Evolutionary conservation across 2,329 filamentous ascomycete species (phyloP), one percentile per base, ranked within the genome.

Genomic region (Aspergillus sp.): DNA sequence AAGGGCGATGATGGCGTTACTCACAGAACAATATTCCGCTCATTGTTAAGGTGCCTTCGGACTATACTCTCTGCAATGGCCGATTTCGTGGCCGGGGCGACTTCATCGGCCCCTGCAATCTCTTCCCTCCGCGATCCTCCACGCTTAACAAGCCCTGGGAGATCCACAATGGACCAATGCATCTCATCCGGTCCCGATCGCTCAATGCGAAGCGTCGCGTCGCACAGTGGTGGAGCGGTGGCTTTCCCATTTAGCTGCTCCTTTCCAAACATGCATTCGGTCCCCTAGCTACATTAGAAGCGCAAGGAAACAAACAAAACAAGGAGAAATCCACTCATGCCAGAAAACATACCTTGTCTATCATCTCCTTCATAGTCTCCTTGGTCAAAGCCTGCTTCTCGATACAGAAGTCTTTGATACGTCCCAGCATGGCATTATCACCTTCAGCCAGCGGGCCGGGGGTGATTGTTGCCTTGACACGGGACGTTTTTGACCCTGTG

Each of bases 151-250:
- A 88, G 73, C 2, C 85, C 84, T 0, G 85, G 85, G 34, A 88
- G 74, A 68, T 88, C 85, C 7, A 87, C 83, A 1, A 87, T 76
- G 0, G 83, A 87, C 43, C 88, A 70, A 15, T 87, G 77, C 1
- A 83, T 83, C 74, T 83, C 81, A 11, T 84, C 80, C 0, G 84
- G 83, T 0, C 85, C 84, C 11, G 77, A 79, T 65, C 86, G 80
- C 63, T 87, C 84, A 0, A 87, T 78, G 1, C 84, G 80, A 5
- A 87, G 76, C 7, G 34, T 30, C 18, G 42, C 42, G 20, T 44
- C 42, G 24, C 18, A 44, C 18, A 44, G 42, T 30, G 26, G 26
- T 30, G 26, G 26, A 9, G 13, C 4, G 9, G 42, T n/a, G 18
- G 15, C 42, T 26, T 13, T 30, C 9, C 26, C 26, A 30, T 44